These are phyloP conservation scores for Tolypocladium cylindrosporum DNA, from an alignment of 2,329 filamentous ascomycete species.

Conservation along the genomic window DNA sequence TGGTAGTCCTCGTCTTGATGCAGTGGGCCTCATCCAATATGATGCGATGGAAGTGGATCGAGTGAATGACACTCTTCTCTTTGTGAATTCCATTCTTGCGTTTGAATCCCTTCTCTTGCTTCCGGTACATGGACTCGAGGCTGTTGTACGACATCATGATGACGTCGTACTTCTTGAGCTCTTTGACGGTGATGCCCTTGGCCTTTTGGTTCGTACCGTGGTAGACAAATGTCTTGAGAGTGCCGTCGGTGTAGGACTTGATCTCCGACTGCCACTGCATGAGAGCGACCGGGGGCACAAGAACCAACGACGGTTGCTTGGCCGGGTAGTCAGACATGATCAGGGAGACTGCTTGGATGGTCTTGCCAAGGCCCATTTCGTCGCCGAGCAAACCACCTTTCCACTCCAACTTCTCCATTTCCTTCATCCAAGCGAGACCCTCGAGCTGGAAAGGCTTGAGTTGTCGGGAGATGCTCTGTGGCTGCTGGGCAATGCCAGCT, in stretches of 20 bases:
- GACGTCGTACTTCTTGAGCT: conserved; percentile 77
- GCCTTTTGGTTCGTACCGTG: conserved; percentile 79
- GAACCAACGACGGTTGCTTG: conserved; percentile 70
- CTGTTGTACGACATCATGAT: conserved; percentile 96
- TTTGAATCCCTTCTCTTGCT: conserved; percentile 83
- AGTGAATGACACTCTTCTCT: conserved; percentile 70
- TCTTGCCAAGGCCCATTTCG: conserved; percentile 98
- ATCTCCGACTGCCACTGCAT: conserved; percentile 93
- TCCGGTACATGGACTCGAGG: conserved; percentile 83
- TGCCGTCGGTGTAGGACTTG: conserved; percentile 72
- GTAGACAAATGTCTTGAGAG: conserved; percentile 80
- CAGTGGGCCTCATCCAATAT: conserved; percentile 94
- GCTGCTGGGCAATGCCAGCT: conserved; percentile 35
- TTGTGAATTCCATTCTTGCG: conserved; percentile 74
- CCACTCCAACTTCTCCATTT: conserved; percentile 78
- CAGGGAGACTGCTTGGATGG: conserved; percentile 92
- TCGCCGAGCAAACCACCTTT: conserved; percentile 87
- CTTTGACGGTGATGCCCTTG: conserved; percentile 64
- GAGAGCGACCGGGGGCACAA: conserved; percentile 85
- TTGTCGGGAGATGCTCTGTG: conserved; percentile 65
- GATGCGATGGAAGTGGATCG: conserved; percentile 77
- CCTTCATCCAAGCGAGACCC: conserved; percentile 88
- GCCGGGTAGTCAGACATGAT: conserved; percentile 96
- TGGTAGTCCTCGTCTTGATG: conserved; percentile 83
- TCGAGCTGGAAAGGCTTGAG: conserved; percentile 92